Base-by-base conservation (phyloP, 2,329 filamentous ascomycete genomes). In the Chalaropsis ovoidea region DNA sequence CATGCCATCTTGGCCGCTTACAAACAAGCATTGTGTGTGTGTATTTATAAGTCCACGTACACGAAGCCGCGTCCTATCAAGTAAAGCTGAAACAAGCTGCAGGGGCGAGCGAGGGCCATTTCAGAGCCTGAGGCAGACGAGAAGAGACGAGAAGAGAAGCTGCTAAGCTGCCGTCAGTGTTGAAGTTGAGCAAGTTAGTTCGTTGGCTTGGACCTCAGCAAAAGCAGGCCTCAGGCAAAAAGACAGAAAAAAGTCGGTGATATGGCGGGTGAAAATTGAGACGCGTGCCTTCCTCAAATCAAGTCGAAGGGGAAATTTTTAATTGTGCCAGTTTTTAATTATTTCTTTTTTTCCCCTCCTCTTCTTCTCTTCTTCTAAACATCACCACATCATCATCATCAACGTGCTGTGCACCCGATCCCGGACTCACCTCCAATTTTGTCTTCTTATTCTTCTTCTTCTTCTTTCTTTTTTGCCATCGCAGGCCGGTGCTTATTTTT, bases 401-500 rank as follows among this genome's bases (percentile, higher is more conserved):
- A 22, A 43, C 42, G 42, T 61, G n/a, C 52, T 24, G 39, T n/a
- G 19, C 52, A 27, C 31, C 41, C 31, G 19, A 13, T 35, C n/a
- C 61, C 31, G 24, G 13, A 43, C 42, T 47, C 13, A 17, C 22
- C 52, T 54, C 22, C n/a, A 45, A 39, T 62, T 41, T 41, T 64
- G 17, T 45, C 6, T 31, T 6, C 6, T 31, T 6, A 31, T 31
- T 31, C 31, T 31, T 45, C 6, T 31, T 6, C 6, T 31, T 6
- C 2, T 31, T 31, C 31, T 31, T 45, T 54, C 31, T 62, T 31
- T 42, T 58, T 47, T 58, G 22, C 58, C 61, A 63, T 63, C 65
- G 61, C 56, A 63, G 42, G 62, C 65, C 60, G 65, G 35, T 43
- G 56, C 31, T 24, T 49, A 47, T 47, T 15, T 47, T 45, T 42